Conservation (phyloP, 768 basidiomycete species). For the Mrakia frigida region DNA sequence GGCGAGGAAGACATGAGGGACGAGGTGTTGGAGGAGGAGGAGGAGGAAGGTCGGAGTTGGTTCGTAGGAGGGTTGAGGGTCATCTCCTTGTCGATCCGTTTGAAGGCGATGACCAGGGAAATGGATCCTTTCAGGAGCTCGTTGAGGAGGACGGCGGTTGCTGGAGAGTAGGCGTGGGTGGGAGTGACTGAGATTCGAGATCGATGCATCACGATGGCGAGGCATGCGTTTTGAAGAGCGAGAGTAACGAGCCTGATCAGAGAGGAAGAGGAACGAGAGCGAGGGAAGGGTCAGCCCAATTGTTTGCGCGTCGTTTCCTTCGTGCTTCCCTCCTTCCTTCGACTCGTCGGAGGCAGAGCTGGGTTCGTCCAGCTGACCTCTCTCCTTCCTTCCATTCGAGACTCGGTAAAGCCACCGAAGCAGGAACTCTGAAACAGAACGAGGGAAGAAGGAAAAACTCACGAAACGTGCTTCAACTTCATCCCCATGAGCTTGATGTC, state of each 20-base stretch:
- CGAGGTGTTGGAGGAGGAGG: not conserved
- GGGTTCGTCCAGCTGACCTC: not conserved
- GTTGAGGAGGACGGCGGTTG: slow-evolving; percentile 86
- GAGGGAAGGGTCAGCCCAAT: not conserved
- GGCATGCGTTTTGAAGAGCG: slow-evolving; percentile 77
- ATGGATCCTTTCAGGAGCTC: slow-evolving; percentile 89
- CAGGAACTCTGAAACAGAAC: not conserved
- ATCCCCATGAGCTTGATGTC: slow-evolving; percentile 36
- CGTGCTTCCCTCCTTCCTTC: not conserved
- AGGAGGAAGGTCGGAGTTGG: not conserved
- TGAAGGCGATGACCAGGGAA: slow-evolving; percentile 74
- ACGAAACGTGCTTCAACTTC: slow-evolving; percentile 46
- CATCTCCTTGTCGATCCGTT: slow-evolving; percentile 51
- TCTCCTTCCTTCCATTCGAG: not conserved
- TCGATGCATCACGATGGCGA: slow-evolving; percentile 95
- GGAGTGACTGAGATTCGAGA: slow-evolving; percentile 74
- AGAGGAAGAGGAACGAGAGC: not conserved
- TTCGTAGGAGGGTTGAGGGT: not conserved
- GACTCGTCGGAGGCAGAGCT: not conserved
- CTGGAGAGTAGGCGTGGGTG: slow-evolving; percentile 78
- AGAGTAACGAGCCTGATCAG: slow-evolving; percentile 48
- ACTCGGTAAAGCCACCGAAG: not conserved
- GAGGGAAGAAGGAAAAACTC: slow-evolving; percentile 28
- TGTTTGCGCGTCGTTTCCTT: not conserved
- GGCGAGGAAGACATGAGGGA: slow-evolving; percentile 1